These are phyloP conservation scores for Hexamita inflata DNA, from an alignment of 208 protist genomes.

Conservation along the genomic window DNA sequence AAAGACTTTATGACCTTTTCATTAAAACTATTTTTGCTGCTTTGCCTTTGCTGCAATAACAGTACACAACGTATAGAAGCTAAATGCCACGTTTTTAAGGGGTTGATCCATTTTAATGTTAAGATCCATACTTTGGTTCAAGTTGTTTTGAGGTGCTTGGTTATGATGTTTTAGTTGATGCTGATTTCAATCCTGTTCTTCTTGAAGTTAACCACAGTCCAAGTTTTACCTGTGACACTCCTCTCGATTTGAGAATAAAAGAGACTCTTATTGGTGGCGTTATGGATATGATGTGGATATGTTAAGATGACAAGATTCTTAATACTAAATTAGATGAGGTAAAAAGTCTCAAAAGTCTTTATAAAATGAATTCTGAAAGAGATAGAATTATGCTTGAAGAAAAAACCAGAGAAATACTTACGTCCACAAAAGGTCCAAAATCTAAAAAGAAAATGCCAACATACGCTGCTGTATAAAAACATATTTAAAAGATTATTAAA, in stretches of 20 bases:
- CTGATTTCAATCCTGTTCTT: conserved; percentile 37
- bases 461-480: not conserved
- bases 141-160: conserved; percentile 42
- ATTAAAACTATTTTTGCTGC: conserved; percentile 39
- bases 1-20: conserved; percentile 30
- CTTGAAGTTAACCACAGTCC: conserved; percentile 48
- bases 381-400: too few species aligned
- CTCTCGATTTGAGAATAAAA: conserved; percentile 35
- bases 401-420: not conserved
- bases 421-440: not conserved
- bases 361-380: not conserved
- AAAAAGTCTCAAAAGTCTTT: not conserved
- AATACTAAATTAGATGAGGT: not conserved
- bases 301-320: not conserved
- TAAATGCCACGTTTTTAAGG: not conserved
- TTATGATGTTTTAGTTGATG: conserved; percentile 45
- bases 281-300: not conserved
- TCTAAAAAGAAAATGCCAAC: not conserved
- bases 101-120: not conserved
- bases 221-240: conserved; percentile 40
- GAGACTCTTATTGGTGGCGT: not conserved
- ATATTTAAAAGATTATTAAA: too few species aligned
- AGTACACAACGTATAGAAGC: conserved; percentile 40
- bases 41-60: conserved; percentile 13
- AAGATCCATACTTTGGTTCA: conserved; percentile 19